Conservation (phyloP, 176 grass and related monocot genomes). For the Tillandsia leiboldiana region DNA sequence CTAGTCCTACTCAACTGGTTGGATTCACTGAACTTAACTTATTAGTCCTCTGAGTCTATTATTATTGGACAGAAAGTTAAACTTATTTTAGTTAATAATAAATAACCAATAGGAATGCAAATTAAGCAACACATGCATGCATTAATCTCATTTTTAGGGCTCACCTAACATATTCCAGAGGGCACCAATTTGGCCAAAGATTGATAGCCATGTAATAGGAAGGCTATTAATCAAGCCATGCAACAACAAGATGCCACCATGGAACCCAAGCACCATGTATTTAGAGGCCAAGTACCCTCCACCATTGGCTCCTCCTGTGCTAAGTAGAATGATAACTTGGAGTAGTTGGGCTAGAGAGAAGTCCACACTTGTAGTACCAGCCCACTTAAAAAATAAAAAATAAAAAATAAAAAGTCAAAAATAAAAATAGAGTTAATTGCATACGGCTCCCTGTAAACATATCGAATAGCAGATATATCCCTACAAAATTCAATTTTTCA, state of each 20-base stretch:
- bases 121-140: background rate
- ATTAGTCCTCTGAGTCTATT: too few relatives aligned
- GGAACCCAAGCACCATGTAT: slow-evolving; percentile 23
- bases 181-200: slow-evolving; percentile 29
- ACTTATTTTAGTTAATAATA: too few relatives aligned
- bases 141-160: background rate
- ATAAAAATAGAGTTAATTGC: too few relatives aligned
- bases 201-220: slow-evolving; percentile 21
- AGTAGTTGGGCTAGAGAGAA: slow-evolving; percentile 32
- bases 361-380: slow-evolving; percentile 24
- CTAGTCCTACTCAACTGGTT: too few relatives aligned
- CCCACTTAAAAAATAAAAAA: slow-evolving; percentile 43
- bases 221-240: slow-evolving; percentile 33
- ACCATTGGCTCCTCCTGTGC: slow-evolving; percentile 29
- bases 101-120: too few relatives aligned
- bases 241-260: slow-evolving; percentile 15
- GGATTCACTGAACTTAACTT: too few relatives aligned
- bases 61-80: too few relatives aligned
- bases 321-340: slow-evolving; percentile 35
- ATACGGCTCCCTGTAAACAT: too few relatives aligned
- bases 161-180: slow-evolving; percentile 18
- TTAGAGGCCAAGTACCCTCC: slow-evolving; percentile 33
- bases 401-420: background rate
- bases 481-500: too few relatives aligned
- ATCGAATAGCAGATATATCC: too few relatives aligned